Percentiles rank a stretch among this genome's conserved stretches.
These are phyloP conservation scores for Calycina marina DNA, from an alignment of 2,329 filamentous ascomycete species.

Conservation along the genomic window DNA sequence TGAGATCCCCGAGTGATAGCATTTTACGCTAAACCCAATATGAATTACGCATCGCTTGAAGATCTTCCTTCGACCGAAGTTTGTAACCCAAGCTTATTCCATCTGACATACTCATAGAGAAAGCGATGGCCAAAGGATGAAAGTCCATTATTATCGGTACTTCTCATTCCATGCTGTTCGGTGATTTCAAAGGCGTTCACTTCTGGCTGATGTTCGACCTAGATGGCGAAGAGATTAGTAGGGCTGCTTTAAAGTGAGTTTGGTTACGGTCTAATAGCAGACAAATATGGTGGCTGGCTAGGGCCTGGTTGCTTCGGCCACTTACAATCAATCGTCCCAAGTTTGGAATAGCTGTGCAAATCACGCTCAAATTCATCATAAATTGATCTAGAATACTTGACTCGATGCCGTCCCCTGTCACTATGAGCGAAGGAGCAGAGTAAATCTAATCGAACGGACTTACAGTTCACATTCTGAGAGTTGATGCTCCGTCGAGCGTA, in stretches of 20 bases:
- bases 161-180: conserved; percentile 1
- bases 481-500: too few relatives aligned
- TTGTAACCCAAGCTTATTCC: neutral
- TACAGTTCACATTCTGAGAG: too few relatives aligned
- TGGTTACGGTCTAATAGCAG: too few relatives aligned
- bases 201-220: conserved; percentile 2
- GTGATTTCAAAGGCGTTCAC: conserved; percentile 3
- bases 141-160: conserved; percentile 1
- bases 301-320: too few relatives aligned
- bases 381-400: conserved; percentile 1
- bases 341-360: conserved; percentile 2
- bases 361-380: conserved; percentile 3
- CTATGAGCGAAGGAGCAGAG: too few relatives aligned
- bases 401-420: neutral
- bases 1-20: too few relatives aligned
- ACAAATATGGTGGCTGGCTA: too few relatives aligned
- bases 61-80: neutral
- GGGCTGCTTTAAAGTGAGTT: too few relatives aligned
- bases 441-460: too few relatives aligned
- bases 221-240: too few relatives aligned
- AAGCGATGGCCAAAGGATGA: conserved; percentile 1
- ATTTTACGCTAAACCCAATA: neutral
- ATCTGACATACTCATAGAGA: neutral
- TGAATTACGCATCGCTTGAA: neutral
- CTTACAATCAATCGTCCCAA: conserved; percentile 3